Base-by-base conservation (phyloP, 805 yeast species). In the Cyberlindnera americana region DNA sequence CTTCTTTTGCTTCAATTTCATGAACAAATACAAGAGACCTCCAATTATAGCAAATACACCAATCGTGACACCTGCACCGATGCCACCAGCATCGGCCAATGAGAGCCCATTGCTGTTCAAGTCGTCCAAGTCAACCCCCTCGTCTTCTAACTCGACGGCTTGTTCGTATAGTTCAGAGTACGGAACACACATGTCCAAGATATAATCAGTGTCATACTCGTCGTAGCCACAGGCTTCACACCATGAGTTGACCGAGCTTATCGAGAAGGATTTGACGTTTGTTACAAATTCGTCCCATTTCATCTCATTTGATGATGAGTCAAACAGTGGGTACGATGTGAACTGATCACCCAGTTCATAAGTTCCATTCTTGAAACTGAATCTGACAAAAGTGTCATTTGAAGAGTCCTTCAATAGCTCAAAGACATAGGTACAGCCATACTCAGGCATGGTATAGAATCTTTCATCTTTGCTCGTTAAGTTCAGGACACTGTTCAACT, bases 81-180 rank as follows among this genome's bases (percentile, higher is more conserved):
- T 69, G 40, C 75, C 76, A 41, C 76, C 76, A 19, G 75, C 76
- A 28, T 44, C 73, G 10, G 73, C 74, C 15, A 61, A 54, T 6
- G 62, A 34, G 35, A 67, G 52, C 3, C 24, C 27, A 12, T 21
- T 13, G 18, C 25, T n/a, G 12, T 25, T 37, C 37, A 15, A 44
- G 10, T 53, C 52, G 6, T 54, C 40, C n/a, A 66, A 46, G 25
- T 57, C 40, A 32, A 59, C 60, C 33, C 70, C 70, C 13, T 56
- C 43, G 15, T 39, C 37, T 34, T 52, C 54, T 17, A 66, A 50
- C 14, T 49, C 42, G 8, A 49, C 36, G 15, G 65, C 72, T 21
- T 49, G 39, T 27, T 48, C 50, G 50, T 67, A 67, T 21, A 60
- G 33, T 9, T 52, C 41, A 6, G 65, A 52, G 47, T 53, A 64